A percentile compares a stretch with the other conserved stretches of the same genome.
Conservation (phyloP, 352 stramenopile species). For the Phytophthora pinifolia region DNA sequence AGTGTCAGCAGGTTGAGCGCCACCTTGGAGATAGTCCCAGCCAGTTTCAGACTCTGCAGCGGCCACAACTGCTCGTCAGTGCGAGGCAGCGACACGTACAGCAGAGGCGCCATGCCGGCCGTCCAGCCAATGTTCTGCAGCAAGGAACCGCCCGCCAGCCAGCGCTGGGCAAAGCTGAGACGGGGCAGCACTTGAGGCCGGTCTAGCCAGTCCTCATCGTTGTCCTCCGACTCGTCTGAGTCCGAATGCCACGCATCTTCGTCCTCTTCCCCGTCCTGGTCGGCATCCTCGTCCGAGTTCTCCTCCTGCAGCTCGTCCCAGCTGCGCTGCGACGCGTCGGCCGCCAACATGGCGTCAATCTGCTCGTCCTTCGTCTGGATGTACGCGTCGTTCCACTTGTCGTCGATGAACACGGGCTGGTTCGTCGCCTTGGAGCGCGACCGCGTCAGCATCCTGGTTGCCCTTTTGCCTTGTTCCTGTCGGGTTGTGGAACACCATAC, state of each 20-base stretch:
- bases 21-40: constrained; percentile 36
- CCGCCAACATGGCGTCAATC: constrained; percentile 71
- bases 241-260: constrained; percentile 39
- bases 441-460: constrained; percentile 62
- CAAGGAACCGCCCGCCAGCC: constrained; percentile 33
- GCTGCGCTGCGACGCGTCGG: constrained; percentile 38
- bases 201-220: constrained; percentile 21
- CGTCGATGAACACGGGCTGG: constrained; percentile 77
- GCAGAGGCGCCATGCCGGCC: constrained; percentile 38
- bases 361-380: constrained; percentile 84
- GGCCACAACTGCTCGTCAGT: constrained; percentile 32
- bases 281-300: constrained; percentile 27
- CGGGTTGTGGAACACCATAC: constrained; percentile 10
- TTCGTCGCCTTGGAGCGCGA: constrained; percentile 62
- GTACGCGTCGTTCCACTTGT: constrained; percentile 84
- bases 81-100: constrained; percentile 42
- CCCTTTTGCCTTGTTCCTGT: not conserved
- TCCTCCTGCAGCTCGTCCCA: constrained; percentile 60
- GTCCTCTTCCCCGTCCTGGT: constrained; percentile 21
- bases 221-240: constrained; percentile 38
- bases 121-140: constrained; percentile 67
- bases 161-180: constrained; percentile 25
- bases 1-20: constrained; percentile 41
- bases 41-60: constrained; percentile 34
- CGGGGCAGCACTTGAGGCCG: not conserved